Percentiles rank a stretch among this genome's conserved stretches.
phyloP scores from a whole-genome alignment of 345 rosid species.

The Syzygium aqueum region DNA sequence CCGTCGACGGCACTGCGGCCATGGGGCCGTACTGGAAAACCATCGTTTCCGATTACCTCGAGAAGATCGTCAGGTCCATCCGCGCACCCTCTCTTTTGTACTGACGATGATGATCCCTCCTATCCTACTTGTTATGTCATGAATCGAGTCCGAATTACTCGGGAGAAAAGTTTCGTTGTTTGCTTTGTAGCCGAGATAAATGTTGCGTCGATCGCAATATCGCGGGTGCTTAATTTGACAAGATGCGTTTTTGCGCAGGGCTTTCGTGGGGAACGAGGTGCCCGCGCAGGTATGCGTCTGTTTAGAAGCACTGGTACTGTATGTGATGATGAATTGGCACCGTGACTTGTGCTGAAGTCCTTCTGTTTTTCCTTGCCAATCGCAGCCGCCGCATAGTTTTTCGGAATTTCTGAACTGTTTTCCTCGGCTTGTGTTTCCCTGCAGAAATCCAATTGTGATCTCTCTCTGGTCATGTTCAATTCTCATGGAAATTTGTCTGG shows the following conservation, averaged over 20 bases:
- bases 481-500: conserved; percentile 73
- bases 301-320: background rate
- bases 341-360: background rate
- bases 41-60: conserved; percentile 72
- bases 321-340: background rate
- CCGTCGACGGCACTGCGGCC: conserved; percentile 86
- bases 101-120: background rate
- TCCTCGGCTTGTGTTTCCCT: background rate
- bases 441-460: conserved; percentile 71
- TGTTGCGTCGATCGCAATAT: background rate
- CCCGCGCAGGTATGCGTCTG: conserved; percentile 54
- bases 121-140: background rate
- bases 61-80: conserved; percentile 70
- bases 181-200: background rate
- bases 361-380: background rate
- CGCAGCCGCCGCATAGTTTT: background rate
- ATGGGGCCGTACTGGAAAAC: conserved; percentile 83
- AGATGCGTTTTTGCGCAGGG: conserved; percentile 34
- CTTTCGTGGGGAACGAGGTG: conserved; percentile 51
- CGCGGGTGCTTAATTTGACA: conserved; percentile 3
- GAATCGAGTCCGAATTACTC: background rate
- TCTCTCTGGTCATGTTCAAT: conserved; percentile 67
- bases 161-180: background rate
- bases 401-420: background rate
- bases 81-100: background rate